These are phyloP conservation scores for Pseudotulostoma volvatum DNA, from an alignment of 495 filamentous ascomycete genomes.

Conservation along the genomic window DNA sequence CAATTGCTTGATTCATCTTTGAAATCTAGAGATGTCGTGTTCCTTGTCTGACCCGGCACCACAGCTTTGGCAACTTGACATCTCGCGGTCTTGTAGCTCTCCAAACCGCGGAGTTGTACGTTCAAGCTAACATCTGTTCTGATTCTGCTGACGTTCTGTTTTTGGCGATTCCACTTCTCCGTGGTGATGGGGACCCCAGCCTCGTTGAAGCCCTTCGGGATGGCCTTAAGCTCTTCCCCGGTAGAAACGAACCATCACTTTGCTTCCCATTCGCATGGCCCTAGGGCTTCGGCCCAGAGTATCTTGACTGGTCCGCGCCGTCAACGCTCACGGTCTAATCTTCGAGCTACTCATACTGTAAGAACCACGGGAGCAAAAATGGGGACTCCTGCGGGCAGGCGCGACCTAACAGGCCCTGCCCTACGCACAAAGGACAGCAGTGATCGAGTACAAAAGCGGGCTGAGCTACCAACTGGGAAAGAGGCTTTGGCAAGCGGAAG, in stretches of 20 bases:
- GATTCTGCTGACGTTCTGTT: too few species aligned
- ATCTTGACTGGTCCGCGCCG: constrained; percentile 1
- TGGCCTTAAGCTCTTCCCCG: neutral
- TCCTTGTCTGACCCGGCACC: neutral
- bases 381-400: constrained; percentile 16
- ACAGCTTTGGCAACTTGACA: neutral
- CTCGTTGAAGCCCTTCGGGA: constrained; percentile 1
- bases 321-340: constrained; percentile 7
- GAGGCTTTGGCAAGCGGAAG: constrained; percentile 19
- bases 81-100: neutral
- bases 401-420: constrained; percentile 16
- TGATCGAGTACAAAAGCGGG: too few species aligned
- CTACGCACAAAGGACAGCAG: constrained; percentile 31
- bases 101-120: neutral
- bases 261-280: constrained; percentile 1
- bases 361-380: constrained; percentile 19
- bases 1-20: too few species aligned
- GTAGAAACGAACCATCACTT: constrained; percentile 4
- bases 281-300: constrained; percentile 1
- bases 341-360: constrained; percentile 30
- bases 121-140: too few species aligned
- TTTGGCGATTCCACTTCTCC: neutral
- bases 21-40: neutral
- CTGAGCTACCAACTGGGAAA: too few species aligned
- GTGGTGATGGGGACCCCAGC: constrained; percentile 9